A percentile compares a stretch with the other conserved stretches of the same genome.
Evolutionary conservation across 495 filamentous ascomycete genomes (phyloP).

Genomic region (Lasiosphaeris hirsuta): DNA sequence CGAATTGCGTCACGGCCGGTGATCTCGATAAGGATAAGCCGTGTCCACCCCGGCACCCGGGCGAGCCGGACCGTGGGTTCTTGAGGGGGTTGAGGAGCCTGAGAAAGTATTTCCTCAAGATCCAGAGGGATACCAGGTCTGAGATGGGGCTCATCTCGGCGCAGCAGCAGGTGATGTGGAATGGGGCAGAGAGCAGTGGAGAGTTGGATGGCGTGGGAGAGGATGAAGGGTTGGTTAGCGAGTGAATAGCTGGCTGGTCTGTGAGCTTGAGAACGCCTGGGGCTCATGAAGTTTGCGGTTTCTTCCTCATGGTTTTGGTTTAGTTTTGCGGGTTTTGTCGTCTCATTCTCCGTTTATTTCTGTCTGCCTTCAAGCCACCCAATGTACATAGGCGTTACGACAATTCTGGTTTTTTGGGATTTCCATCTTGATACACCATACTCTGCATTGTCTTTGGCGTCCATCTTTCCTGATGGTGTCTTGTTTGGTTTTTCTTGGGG

Average conservation of each 20-base stretch:
- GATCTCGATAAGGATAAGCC: slow-evolving; percentile 60
- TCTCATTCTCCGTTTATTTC: slow-evolving; percentile 3
- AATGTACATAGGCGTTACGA: neutral
- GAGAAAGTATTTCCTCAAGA: slow-evolving; percentile 79
- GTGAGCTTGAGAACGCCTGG: no score
- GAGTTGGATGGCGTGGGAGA: slow-evolving; percentile 15
- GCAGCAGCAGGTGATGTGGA: slow-evolving; percentile 7
- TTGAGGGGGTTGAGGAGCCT: slow-evolving; percentile 78
- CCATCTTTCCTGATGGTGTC: neutral
- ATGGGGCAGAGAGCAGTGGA: neutral
- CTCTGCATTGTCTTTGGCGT: neutral
- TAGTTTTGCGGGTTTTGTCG: neutral
- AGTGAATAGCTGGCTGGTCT: slow-evolving; percentile 21
- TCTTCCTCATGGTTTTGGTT: neutral
- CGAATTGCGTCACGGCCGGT: slow-evolving; percentile 90
- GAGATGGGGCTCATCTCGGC: slow-evolving; percentile 43
- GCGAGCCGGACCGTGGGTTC: slow-evolving; percentile 84
- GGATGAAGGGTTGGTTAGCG: slow-evolving; percentile 37
- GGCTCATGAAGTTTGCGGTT: neutral
- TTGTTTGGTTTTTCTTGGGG: neutral
- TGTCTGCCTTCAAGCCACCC: neutral
- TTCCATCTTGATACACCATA: neutral
- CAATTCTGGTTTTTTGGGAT: no score
- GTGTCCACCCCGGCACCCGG: slow-evolving; percentile 78
- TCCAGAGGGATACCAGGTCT: slow-evolving; percentile 71